A percentile compares a stretch with the other conserved stretches of the same genome.
Evolutionary conservation across 1,284 basidiomycete species (phyloP).

Genomic region (Ceratobasidium sp.): DNA sequence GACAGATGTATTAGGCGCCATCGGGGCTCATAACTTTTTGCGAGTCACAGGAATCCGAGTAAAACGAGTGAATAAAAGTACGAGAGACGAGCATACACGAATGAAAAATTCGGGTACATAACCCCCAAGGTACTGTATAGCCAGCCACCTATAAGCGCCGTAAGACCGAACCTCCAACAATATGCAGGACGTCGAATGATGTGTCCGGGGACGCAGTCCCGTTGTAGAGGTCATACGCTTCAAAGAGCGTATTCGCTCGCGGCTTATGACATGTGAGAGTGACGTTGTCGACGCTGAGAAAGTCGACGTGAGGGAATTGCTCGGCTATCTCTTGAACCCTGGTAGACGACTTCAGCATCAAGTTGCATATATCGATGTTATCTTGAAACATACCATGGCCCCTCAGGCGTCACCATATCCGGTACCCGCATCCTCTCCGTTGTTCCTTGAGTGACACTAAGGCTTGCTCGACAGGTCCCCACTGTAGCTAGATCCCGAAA

Average conservation of each 20-base stretch:
- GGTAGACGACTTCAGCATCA: not conserved
- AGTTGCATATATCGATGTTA: not conserved
- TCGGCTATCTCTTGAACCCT: conserved; percentile 26
- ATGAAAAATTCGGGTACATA: too few relatives aligned
- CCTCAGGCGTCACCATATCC: not conserved
- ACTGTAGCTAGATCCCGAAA: not conserved
- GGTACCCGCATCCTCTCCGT: not conserved
- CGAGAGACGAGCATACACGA: too few relatives aligned
- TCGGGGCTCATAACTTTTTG: too few relatives aligned
- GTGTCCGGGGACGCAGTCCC: not conserved
- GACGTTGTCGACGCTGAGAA: not conserved
- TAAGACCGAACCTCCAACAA: too few relatives aligned
- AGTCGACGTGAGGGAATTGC: too few relatives aligned
- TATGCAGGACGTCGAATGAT: conserved; percentile 3
- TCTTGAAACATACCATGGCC: not conserved
- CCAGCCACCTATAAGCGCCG: too few relatives aligned
- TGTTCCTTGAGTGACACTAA: not conserved
- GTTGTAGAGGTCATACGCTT: conserved; percentile 12
- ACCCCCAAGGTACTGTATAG: too few relatives aligned
- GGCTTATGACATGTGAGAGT: not conserved
- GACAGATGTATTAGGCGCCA: too few relatives aligned
- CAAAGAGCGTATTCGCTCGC: conserved; percentile 7
- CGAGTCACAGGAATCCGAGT: not conserved
- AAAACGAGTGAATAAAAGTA: too few relatives aligned
- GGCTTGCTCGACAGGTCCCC: not conserved